phyloP scores from a whole-genome alignment of 257 asterid species.

The Plantago ovata region DNA sequence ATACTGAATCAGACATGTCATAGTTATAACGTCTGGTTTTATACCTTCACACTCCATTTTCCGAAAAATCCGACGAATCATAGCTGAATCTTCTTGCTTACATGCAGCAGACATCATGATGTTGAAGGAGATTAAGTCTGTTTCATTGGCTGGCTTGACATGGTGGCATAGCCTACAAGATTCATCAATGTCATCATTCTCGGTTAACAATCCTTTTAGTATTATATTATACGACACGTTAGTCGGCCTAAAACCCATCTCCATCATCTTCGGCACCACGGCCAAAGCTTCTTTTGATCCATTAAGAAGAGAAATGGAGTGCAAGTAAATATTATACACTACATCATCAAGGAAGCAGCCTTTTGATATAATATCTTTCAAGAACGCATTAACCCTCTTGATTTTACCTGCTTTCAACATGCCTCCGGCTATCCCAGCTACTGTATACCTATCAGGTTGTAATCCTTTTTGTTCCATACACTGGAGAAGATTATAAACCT shows the following conservation, averaged over 20 bases:
- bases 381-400: conserved; percentile 30
- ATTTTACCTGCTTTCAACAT: conserved; percentile 45
- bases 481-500: conserved; percentile 34
- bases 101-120: conserved; percentile 58
- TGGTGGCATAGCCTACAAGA: conserved; percentile 37
- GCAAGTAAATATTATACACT: conserved; percentile 41
- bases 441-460: conserved; percentile 46
- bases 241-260: conserved; percentile 47
- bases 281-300: conserved; percentile 40
- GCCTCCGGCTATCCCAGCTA: conserved; percentile 56
- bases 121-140: conserved; percentile 55
- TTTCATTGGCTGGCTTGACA: conserved; percentile 35
- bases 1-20: conserved; percentile 50
- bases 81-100: conserved; percentile 32
- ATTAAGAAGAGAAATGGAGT: conserved; percentile 35
- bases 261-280: conserved; percentile 31
- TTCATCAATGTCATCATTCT: conserved; percentile 32
- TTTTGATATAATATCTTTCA: conserved; percentile 31
- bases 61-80: conserved; percentile 33
- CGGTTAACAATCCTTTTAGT: conserved; percentile 48
- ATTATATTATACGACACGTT: conserved; percentile 43
- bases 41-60: conserved; percentile 43
- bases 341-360: conserved; percentile 37
- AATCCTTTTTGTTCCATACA: conserved; percentile 42
- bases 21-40: conserved; percentile 41